Conservation (phyloP, 345 rosid species). For the Reutealis trisperma region DNA sequence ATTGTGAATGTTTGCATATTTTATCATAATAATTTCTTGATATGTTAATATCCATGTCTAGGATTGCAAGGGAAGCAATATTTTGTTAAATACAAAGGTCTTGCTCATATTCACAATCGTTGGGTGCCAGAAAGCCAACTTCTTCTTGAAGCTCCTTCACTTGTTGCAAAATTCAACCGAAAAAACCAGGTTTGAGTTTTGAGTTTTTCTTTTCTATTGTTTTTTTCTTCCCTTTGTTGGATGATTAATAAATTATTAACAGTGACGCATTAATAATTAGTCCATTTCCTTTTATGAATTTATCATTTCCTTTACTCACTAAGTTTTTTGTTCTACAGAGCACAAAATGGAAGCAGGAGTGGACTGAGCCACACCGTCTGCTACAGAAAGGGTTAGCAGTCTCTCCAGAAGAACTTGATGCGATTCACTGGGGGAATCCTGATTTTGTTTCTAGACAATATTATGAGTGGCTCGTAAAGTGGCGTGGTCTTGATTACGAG, state of each 20-base stretch:
- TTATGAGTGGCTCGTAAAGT: conserved; percentile 64
- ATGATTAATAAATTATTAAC: not conserved
- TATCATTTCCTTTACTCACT: not conserved
- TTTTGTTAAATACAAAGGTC: conserved; percentile 57
- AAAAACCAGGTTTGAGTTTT: conserved; percentile 41
- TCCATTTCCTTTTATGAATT: not conserved
- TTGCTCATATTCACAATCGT: conserved; percentile 59
- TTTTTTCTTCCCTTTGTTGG: not conserved
- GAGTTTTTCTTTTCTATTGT: not conserved
- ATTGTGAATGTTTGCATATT: not conserved
- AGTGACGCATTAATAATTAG: not conserved
- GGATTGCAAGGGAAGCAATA: conserved; percentile 40
- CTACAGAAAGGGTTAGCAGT: conserved; percentile 35
- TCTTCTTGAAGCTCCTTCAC: conserved; percentile 41
- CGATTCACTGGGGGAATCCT: conserved; percentile 1
- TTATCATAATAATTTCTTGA: not conserved
- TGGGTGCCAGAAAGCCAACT: conserved; percentile 52
- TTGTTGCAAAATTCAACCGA: conserved; percentile 41
- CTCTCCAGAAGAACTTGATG: conserved; percentile 24
- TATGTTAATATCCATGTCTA: conserved; percentile 19
- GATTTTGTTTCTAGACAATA: conserved; percentile 20
- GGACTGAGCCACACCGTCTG: conserved; percentile 51
- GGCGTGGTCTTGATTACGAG: conserved; percentile 60
- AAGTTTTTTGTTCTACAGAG: conserved; percentile 32
- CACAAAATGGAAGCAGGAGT: conserved; percentile 41